Percentiles rank a stretch among this genome's conserved stretches.
phyloP scores from a whole-genome alignment of 805 yeast species.

The Pichia cabralensis region DNA sequence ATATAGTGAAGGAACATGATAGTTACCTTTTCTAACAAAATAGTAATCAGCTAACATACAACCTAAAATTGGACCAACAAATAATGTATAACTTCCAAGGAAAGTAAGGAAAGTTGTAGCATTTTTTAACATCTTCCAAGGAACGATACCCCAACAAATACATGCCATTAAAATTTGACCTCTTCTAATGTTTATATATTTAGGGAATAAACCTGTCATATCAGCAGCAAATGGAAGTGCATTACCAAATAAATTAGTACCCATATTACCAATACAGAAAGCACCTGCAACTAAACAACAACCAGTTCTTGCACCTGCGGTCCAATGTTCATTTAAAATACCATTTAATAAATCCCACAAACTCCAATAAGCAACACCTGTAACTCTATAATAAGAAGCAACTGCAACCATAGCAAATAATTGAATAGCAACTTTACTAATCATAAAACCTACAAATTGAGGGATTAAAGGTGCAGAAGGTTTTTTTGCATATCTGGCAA shows the following conservation, averaged over 20 bases:
- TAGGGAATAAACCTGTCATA: conserved; percentile 37
- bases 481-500: conserved; percentile 18
- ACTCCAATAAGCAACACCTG: conserved; percentile 29
- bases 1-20: conserved; percentile 32
- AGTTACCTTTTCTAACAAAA: conserved; percentile 29
- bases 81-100: conserved; percentile 23
- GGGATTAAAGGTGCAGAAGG: conserved; percentile 12
- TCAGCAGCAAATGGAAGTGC: conserved; percentile 42
- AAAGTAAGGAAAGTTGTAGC: conserved; percentile 26
- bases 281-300: conserved; percentile 38
- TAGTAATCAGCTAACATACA: conserved; percentile 31
- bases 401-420: conserved; percentile 37
- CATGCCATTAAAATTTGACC: conserved; percentile 34
- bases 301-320: conserved; percentile 37
- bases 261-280: conserved; percentile 29
- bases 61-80: conserved; percentile 31
- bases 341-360: conserved; percentile 32
- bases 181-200: conserved; percentile 32
- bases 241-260: conserved; percentile 30
- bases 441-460: conserved; percentile 27
- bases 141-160: conserved; percentile 28
- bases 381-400: conserved; percentile 29
- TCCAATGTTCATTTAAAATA: conserved; percentile 31
- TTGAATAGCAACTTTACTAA: conserved; percentile 23
- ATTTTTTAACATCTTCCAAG: conserved; percentile 31